Base-by-base conservation (phyloP, 345 rosid genomes). In the Fremontodendron californicum region DNA sequence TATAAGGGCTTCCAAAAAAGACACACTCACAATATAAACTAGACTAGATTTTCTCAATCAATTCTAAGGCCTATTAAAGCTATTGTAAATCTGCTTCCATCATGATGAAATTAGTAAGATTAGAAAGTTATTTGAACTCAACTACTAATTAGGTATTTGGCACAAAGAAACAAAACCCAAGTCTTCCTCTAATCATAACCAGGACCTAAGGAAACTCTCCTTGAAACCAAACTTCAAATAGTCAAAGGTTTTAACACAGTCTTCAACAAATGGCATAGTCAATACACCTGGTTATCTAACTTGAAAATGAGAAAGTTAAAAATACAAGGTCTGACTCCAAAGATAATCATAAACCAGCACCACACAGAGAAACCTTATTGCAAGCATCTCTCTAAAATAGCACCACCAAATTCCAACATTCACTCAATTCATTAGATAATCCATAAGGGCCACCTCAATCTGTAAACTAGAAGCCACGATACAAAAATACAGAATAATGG, bases 381-480 rank as follows among this genome's bases (percentile, higher is more conserved):
- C 12, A 64, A 37, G 70, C 70, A 39, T 39, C 46, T 65, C 18
- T 19, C 27, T 9, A 65, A 65, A 4, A 65, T 65, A 65, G 27
- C 25, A 68, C 9, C 39, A 62, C n/a, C 25, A 31, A 75, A 11
- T 75, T 61, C 69, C 58, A 61, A 5, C 45, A 64, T 3, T 66
- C 63, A 65, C 10, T 35, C 27, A 52, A 33, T 64, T 49, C 8
- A 3, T 10, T 33, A 64, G 48, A 35, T 42, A 19, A 66, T 31
- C 46, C 9, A 58, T 0, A 64, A 43, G 52, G 54, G 73, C 37
- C 73, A 68, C 35, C 73, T 43, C 73, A 68, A 13, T 13, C 10
- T 15, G 45, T 64, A 12, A 31, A 42, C 48, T 68, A 48, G 65
- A 71, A 75, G 81, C 75, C 75, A 60, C 43, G 74, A 27, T 54